A percentile compares a stretch with the other conserved stretches of the same genome.
Evolutionary conservation across 2,329 filamentous ascomycete species (phyloP).

Genomic region (Aureobasidium uvarum): DNA sequence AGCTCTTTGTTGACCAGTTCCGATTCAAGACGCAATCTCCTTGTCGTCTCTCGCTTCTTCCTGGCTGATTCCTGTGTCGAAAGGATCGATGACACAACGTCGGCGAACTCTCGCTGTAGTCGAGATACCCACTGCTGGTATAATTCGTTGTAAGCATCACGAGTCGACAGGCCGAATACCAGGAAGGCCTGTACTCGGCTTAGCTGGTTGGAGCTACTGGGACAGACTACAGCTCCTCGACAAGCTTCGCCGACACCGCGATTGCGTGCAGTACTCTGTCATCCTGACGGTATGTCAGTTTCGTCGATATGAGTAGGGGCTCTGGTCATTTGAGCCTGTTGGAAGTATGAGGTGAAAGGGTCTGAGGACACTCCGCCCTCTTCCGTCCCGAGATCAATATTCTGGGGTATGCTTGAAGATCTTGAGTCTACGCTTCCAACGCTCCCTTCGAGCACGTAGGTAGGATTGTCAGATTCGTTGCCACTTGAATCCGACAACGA

Average conservation of each 20-base stretch:
- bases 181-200: slow-evolving; percentile 24
- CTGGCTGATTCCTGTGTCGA: slow-evolving; percentile 1
- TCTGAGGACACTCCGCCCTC: not conserved
- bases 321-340: not conserved
- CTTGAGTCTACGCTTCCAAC: not conserved
- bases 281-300: not conserved
- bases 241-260: not conserved
- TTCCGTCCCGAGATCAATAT: not conserved
- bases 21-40: not conserved
- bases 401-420: not conserved
- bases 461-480: not conserved
- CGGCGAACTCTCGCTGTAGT: slow-evolving; percentile 24
- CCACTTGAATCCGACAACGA: not conserved
- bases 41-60: not conserved
- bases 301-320: not conserved
- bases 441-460: not conserved
- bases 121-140: slow-evolving; percentile 21
- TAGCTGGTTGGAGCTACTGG: slow-evolving; percentile 20
- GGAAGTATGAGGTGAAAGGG: not conserved
- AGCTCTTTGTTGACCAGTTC: slow-evolving; percentile 11
- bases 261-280: not conserved
- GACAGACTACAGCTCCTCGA: slow-evolving; percentile 18
- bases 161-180: slow-evolving; percentile 24
- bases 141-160: slow-evolving; percentile 19
- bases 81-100: slow-evolving; percentile 21